These are phyloP conservation scores for Magnusiomyces clavatus DNA, from an alignment of 1,139 yeast genomes.

Conservation along the genomic window DNA sequence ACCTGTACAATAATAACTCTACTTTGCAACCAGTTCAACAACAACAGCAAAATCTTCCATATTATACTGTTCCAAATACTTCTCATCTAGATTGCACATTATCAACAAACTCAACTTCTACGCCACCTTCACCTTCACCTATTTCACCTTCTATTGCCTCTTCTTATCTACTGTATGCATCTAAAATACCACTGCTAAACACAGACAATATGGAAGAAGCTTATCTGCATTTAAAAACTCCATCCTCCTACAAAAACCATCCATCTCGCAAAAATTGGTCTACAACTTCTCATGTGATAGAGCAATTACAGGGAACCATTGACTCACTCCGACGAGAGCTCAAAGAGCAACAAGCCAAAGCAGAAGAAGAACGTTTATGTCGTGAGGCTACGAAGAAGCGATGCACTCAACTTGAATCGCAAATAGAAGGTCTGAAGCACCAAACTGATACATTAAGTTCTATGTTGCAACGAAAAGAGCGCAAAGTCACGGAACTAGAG, in stretches of 20 bases:
- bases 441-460: constrained; percentile 25
- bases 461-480: constrained; percentile 24
- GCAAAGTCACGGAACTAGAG: constrained; percentile 24
- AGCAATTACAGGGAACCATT: constrained; percentile 22
- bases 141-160: too few species aligned
- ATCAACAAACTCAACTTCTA: constrained; percentile 4
- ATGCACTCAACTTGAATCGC: constrained; percentile 22
- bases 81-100: constrained; percentile 6
- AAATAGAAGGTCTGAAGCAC: constrained; percentile 23
- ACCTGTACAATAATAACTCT: too few species aligned
- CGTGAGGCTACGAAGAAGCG: constrained; percentile 22
- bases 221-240: constrained; percentile 3
- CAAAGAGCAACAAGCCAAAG: constrained; percentile 21
- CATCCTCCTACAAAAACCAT: constrained; percentile 12
- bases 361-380: constrained; percentile 20
- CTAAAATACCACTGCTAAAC: too few species aligned
- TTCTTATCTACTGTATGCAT: too few species aligned
- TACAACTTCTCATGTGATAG: constrained; percentile 23
- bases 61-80: constrained; percentile 1
- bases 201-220: not conserved
- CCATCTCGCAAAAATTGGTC: constrained; percentile 14
- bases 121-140: not conserved
- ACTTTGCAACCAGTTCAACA: too few species aligned
- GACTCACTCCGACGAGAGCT: constrained; percentile 23
- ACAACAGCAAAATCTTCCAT: not conserved